Evolutionary conservation across 108 stramenopile species (phyloP), one percentile per base, ranked within the genome.

Genomic region (Pseudonitzschia delicatissima): DNA sequence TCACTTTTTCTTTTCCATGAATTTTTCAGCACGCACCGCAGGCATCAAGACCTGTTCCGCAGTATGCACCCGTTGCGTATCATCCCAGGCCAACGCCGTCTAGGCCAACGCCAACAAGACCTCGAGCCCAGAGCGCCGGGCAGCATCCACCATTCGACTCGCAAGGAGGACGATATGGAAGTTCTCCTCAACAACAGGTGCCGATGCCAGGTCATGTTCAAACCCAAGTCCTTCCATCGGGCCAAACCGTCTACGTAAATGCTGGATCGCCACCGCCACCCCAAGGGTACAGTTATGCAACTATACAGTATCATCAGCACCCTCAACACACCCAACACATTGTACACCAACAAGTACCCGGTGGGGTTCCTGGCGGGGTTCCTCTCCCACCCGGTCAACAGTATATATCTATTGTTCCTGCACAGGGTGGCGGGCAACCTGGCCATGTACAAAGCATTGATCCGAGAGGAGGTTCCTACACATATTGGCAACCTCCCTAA

Each of bases 321-420:
- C 70, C 71, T 20, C 83, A 70, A 45, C 76, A 75, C n/a, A n/a
- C n/a, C 21, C 80, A 76, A 5, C 80, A 79, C 37, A 65, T 80
- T 11, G 49, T 65, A 11, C 78, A 77, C 15, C 73, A 69, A 39
- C 28, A 45, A 12, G 32, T 34, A 27, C 45, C 63, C 20, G 36
- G 59, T 44, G 60, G 49, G 26, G 42, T 18, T 27, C 37, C 66
- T n/a, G n/a, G n/a, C n/a, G n/a, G n/a, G n/a, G n/a, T n/a, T 26
- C 51, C 49, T 13, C 55, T 50, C 15, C 71, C 67, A 0, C 51
- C 51, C 6, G 58, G 64, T 44, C 75, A 81, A 26, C 83, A 84
- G 59, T 88, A 82, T 60, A 66, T 88, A 27, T 78, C 82, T 4
- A 68, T 88, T 32, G 76, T 88, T 31, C 86, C 88, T 18, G 77